Evolutionary conservation across 1,284 basidiomycete species (phyloP), one percentile per base, ranked within the genome.

Genomic region (Somion occarium): DNA sequence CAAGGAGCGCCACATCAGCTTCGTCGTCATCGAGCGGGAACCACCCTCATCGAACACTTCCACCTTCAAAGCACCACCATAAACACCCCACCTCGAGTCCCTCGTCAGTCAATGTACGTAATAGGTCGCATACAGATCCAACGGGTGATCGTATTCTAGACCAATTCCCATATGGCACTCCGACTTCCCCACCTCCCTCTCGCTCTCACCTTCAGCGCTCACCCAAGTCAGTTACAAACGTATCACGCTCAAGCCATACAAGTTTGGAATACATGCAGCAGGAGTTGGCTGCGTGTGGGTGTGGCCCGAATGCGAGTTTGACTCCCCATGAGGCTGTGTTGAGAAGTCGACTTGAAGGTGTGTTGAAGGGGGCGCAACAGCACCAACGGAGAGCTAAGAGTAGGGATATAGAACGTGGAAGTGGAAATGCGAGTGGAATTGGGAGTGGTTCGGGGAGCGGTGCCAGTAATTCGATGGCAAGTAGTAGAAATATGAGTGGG

Each of bases 291-390:
- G 37, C 11, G 57, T 52, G 15, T 56, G 56, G 11, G 22, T 52
- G 61, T 34, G 56, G 48, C 42, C 15, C 30, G 15, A 34, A 34
- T 15, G 50, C 34, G 5, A 50, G 50, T 18, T 30, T 65, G 53
- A 75, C 79, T 11, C 78, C 81, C 0, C 80, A 83, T 46, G 79
- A 77, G 57, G 75, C 75, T 38, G 80, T 78, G 5, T 67, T 83
- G 23, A 70, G 75, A n/a, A 74, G 69, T 42, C 69, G 75, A 23
- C 65, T 83, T n/a, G 80, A 83, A 62, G 66, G 73, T 9, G 78
- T 82, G 34, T 61, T 83, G 26, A 66, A 66, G 53, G 61, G 56
- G 50, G 61, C 66, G 60, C 59, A 64, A 62, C 52, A 64, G 49
- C 59, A 65, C 57, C 57, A 57, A 34, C 49, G 60, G 44, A 34